These are phyloP conservation scores for Symbiodinium pilosum DNA, from an alignment of 73 alveolate species.

Conservation along the genomic window DNA sequence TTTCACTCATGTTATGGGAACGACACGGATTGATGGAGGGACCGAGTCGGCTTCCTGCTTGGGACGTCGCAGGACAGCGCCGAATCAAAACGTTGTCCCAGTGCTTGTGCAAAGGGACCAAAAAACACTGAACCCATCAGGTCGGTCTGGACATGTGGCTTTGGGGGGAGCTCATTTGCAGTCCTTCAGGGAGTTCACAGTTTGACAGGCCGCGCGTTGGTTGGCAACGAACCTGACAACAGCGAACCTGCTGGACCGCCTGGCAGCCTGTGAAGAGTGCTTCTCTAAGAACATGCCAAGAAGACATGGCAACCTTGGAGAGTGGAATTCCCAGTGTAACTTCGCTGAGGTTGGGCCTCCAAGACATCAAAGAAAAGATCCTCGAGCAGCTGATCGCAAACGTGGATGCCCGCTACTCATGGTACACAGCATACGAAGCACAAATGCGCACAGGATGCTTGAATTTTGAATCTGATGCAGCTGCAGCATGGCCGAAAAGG, in stretches of 20 bases:
- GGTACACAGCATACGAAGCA: not conserved
- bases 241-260: constrained; percentile 65
- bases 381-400: constrained; percentile 89
- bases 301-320: too few species aligned
- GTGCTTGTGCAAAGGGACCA: too few species aligned
- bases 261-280: constrained; percentile 51
- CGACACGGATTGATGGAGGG: too few species aligned
- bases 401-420: constrained; percentile 54
- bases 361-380: constrained; percentile 74
- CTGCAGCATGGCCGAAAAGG: not conserved
- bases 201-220: constrained; percentile 90
- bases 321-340: too few species aligned
- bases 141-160: too few species aligned
- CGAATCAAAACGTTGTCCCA: too few species aligned
- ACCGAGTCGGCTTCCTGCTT: too few species aligned
- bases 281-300: not conserved
- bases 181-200: too few species aligned
- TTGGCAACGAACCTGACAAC: constrained; percentile 44
- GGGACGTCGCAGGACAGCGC: too few species aligned
- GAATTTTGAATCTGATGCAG: not conserved
- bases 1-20: too few species aligned
- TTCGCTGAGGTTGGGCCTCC: constrained; percentile 46
- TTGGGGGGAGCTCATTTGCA: too few species aligned
- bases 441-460: not conserved
- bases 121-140: too few species aligned